Evolutionary conservation across 176 grass and related monocot species (phyloP).

Genomic region (Triticum urartu): DNA sequence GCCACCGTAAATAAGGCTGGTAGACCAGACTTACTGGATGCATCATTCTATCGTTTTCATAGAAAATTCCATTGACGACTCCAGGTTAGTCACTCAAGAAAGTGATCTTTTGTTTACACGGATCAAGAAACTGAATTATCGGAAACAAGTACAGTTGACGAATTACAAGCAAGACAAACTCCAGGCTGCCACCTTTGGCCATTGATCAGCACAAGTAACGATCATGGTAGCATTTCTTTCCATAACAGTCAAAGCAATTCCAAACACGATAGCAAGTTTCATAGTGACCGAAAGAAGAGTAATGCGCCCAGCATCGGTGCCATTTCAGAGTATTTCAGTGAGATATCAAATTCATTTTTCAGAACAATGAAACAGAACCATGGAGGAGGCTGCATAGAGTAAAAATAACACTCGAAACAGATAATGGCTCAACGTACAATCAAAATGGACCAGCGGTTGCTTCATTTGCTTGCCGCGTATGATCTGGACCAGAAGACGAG

Average conservation of each 20-base stretch:
- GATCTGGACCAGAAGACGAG: background rate
- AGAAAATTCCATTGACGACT: conserved; percentile 65
- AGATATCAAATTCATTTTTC: background rate
- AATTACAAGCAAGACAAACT: background rate
- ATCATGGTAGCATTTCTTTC: background rate
- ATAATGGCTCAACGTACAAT: background rate
- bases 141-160: background rate
- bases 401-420: background rate
- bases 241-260: background rate
- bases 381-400: background rate
- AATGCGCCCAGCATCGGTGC: background rate
- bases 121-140: background rate
- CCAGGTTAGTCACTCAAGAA: conserved; percentile 72
- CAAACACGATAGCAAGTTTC: background rate
- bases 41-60: conserved; percentile 43
- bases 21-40: conserved; percentile 55
- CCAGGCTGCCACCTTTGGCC: background rate
- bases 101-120: conserved; percentile 34
- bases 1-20: background rate
- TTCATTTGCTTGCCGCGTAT: background rate
- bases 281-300: background rate
- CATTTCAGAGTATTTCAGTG: background rate
- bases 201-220: background rate
- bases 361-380: background rate
- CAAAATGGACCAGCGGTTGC: background rate